A percentile compares a stretch with the other conserved stretches of the same genome.
Conservation (phyloP, 2,329 filamentous ascomycete species). For the Aspergillus fijiensis region DNA sequence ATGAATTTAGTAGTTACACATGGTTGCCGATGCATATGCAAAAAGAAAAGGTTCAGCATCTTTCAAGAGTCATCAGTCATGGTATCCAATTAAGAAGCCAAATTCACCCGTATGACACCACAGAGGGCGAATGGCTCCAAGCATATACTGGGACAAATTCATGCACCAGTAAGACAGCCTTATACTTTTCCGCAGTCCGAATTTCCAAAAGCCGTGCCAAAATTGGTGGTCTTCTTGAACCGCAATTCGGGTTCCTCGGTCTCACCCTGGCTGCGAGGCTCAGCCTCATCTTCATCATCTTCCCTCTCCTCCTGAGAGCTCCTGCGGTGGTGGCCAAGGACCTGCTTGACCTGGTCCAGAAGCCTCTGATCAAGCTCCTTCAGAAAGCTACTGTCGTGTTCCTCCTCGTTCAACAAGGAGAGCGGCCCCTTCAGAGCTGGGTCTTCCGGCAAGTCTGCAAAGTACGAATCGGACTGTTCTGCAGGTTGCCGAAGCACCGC, state of each 20-base stretch:
- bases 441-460: constrained; percentile 43
- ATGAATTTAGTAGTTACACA: constrained; percentile 11
- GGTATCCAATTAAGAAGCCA: constrained; percentile 9
- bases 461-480: constrained; percentile 44
- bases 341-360: constrained; percentile 40
- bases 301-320: constrained; percentile 18
- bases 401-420: constrained; percentile 43
- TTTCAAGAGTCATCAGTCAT: constrained; percentile 15
- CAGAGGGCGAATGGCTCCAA: background rate
- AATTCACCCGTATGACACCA: background rate
- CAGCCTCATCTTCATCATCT: constrained; percentile 24
- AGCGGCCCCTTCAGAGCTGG: constrained; percentile 46
- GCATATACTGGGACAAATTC: background rate
- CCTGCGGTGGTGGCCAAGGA: constrained; percentile 25
- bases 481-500: constrained; percentile 36
- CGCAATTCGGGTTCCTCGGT: constrained; percentile 38
- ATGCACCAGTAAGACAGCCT: background rate
- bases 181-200: constrained; percentile 21
- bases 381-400: constrained; percentile 43
- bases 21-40: constrained; percentile 5
- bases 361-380: constrained; percentile 46
- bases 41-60: constrained; percentile 5
- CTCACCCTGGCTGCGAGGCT: constrained; percentile 26
- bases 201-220: constrained; percentile 49
- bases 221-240: constrained; percentile 48